phyloP scores from a whole-genome alignment of 192 early-diverging fungal species.

The Jimgerdemannia lactiflua region DNA sequence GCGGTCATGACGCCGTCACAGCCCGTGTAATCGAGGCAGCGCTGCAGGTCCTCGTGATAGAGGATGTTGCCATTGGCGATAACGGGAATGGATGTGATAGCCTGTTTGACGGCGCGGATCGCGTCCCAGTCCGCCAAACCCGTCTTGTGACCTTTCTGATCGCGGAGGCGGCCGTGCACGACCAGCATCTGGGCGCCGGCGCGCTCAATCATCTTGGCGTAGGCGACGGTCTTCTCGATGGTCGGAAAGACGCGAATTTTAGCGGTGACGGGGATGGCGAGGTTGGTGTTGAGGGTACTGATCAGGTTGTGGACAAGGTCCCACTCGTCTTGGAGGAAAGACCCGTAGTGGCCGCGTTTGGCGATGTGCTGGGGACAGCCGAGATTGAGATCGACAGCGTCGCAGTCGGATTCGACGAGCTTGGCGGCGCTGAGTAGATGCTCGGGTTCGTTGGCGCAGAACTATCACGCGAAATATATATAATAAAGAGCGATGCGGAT shows the following conservation, averaged over 20 bases:
- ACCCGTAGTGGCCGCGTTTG: slow-evolving; percentile 85
- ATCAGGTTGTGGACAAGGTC: slow-evolving; percentile 68
- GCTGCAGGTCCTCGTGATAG: slow-evolving; percentile 85
- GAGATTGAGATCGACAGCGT: slow-evolving; percentile 94
- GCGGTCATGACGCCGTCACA: slow-evolving; percentile 96
- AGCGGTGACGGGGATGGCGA: slow-evolving; percentile 89
- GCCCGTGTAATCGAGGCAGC: slow-evolving; percentile 80
- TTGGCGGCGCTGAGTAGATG: slow-evolving; percentile 78
- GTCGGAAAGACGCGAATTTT: slow-evolving; percentile 94
- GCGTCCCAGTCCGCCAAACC: slow-evolving; percentile 96
- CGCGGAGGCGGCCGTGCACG: slow-evolving; percentile 92
- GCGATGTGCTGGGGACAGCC: slow-evolving; percentile 98
- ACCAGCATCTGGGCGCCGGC: slow-evolving; percentile 91
- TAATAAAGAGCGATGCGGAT: neutral
- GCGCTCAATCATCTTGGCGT: slow-evolving; percentile 94
- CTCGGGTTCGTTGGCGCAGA: slow-evolving; percentile 96
- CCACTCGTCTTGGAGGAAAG: slow-evolving; percentile 96
- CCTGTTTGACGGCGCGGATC: slow-evolving; percentile 81
- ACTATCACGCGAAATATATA: slow-evolving; percentile 43
- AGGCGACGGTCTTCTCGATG: slow-evolving; percentile 86
- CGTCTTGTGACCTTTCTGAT: slow-evolving; percentile 97
- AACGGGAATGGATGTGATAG: slow-evolving; percentile 78
- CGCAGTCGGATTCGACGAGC: slow-evolving; percentile 78
- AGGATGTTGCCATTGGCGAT: slow-evolving; percentile 99
- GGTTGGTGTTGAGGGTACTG: slow-evolving; percentile 70